Evolutionary conservation across 2,329 filamentous ascomycete genomes (phyloP).

Genomic region (Diaporthe vexans): DNA sequence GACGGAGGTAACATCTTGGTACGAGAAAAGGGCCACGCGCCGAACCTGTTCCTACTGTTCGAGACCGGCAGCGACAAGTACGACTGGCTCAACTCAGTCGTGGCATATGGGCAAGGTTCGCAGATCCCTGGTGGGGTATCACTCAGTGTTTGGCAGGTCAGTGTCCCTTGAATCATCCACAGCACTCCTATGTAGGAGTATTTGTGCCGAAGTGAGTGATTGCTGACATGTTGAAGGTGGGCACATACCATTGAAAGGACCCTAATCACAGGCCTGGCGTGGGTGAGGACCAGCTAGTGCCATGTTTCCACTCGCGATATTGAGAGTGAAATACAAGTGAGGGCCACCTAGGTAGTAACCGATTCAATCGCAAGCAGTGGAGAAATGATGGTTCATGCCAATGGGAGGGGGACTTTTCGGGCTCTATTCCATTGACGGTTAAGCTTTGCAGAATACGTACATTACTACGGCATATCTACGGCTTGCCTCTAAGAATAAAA

Average conservation of each 20-base stretch:
- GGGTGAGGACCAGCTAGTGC: too few species aligned
- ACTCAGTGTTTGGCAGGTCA: slow-evolving; percentile 47
- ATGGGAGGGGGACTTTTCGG: neutral
- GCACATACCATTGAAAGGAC: neutral
- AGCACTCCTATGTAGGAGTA: neutral
- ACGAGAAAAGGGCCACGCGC: slow-evolving; percentile 53
- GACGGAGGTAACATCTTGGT: slow-evolving; percentile 56
- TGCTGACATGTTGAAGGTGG: slow-evolving; percentile 18
- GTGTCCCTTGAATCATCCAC: neutral
- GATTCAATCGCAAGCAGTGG: neutral
- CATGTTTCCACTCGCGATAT: neutral
- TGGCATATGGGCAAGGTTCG: slow-evolving; percentile 45
- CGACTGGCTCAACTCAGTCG: slow-evolving; percentile 54
- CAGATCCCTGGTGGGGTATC: slow-evolving; percentile 35
- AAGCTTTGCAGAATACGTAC: neutral
- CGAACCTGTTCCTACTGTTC: slow-evolving; percentile 53
- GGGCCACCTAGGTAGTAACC: neutral
- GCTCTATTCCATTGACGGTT: neutral
- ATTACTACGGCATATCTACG: too few species aligned
- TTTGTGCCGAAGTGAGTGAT: neutral
- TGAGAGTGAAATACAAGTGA: too few species aligned
- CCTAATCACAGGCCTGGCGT: neutral
- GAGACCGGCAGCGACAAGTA: slow-evolving; percentile 54
- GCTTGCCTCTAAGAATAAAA: too few species aligned
- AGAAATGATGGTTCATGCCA: neutral